A percentile compares a stretch with the other conserved stretches of the same genome.
Evolutionary conservation across 2,329 filamentous ascomycete species (phyloP).

Genomic region (Aspergillus pseudotamarii): DNA sequence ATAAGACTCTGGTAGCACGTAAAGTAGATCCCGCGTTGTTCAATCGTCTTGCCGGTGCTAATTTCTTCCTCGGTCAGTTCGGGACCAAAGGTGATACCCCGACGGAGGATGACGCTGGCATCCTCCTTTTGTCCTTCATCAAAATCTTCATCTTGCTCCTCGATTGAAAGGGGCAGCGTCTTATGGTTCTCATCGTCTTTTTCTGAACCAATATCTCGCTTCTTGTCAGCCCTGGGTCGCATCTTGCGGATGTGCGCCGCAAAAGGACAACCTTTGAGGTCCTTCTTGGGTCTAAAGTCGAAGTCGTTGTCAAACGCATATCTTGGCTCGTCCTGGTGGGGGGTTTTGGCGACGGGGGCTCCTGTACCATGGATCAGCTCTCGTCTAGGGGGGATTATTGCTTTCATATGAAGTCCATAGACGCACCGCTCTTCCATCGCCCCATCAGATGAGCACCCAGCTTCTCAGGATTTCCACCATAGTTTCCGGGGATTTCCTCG

Average conservation of each 20-base stretch:
- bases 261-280: conserved; percentile 46
- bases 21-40: conserved; percentile 51
- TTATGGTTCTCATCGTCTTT: conserved; percentile 11
- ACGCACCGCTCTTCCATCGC: conserved; percentile 46
- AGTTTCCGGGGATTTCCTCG: background rate
- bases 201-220: conserved; percentile 7
- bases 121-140: conserved; percentile 9
- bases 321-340: conserved; percentile 32
- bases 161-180: background rate
- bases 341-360: conserved; percentile 36
- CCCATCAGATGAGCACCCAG: conserved; percentile 49
- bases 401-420: background rate
- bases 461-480: conserved; percentile 20
- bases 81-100: conserved; percentile 49
- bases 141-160: background rate
- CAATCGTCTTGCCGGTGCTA: conserved; percentile 26
- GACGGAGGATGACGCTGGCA: conserved; percentile 44
- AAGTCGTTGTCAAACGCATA: conserved; percentile 45
- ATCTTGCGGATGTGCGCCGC: conserved; percentile 53
- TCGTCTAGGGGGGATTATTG: background rate
- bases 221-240: conserved; percentile 45
- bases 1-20: conserved; percentile 51
- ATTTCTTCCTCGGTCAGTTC: conserved; percentile 42
- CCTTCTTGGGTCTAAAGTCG: conserved; percentile 34
- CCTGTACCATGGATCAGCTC: conserved; percentile 21